These are phyloP conservation scores for Jaltomata sinuosa DNA, from an alignment of 257 asterid species.

Conservation along the genomic window DNA sequence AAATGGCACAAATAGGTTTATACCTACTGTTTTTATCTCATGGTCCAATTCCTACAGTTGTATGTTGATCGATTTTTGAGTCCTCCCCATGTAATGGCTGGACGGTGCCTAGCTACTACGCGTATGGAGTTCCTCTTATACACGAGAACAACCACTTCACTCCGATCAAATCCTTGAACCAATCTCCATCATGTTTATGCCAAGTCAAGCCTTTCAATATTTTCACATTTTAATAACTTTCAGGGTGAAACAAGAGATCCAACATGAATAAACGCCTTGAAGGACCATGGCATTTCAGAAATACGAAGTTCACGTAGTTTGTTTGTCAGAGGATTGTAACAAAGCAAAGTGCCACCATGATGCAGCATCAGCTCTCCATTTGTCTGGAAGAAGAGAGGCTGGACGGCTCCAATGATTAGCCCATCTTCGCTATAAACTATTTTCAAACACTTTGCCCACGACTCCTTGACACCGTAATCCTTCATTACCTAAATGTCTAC, in stretches of 20 bases:
- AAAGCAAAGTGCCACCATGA: not conserved
- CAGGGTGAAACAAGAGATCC: not conserved
- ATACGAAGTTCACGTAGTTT: not conserved
- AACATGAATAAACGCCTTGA: not conserved
- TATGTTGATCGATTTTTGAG: not conserved
- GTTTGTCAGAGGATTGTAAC: not conserved
- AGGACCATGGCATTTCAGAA: not conserved
- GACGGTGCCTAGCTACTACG: too few species aligned
- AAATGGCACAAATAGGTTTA: not conserved
- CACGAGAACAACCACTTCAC: not conserved
- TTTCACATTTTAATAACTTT: not conserved
- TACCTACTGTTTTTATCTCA: not conserved
- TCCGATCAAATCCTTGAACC: not conserved
- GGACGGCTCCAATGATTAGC: not conserved
- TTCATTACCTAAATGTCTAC: too few species aligned
- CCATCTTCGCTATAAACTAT: not conserved
- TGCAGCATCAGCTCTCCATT: not conserved
- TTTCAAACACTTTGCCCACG: slow-evolving; percentile 17
- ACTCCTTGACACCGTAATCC: too few species aligned
- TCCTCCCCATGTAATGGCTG: not conserved
- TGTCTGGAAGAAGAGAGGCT: not conserved
- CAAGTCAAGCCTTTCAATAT: not conserved
- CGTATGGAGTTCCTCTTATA: too few species aligned
- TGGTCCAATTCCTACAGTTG: not conserved
- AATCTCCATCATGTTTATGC: not conserved